Conservation (phyloP, 2,329 filamentous ascomycete genomes). For the Fusarium miscanthi region DNA sequence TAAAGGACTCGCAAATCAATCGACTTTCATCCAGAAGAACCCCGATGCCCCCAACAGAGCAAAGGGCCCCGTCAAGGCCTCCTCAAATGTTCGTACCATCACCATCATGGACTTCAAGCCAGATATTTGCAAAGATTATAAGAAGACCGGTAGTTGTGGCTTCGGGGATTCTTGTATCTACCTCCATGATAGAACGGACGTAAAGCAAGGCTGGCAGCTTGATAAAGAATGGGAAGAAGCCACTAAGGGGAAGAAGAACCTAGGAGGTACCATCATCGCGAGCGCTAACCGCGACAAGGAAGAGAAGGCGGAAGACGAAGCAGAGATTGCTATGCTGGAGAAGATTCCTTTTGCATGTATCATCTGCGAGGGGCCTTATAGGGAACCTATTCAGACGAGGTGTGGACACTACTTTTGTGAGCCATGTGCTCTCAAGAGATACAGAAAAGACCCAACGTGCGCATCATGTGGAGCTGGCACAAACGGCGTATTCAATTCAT, state of each 20-base stretch:
- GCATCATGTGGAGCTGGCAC: slow-evolving; percentile 88
- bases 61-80: slow-evolving; percentile 87
- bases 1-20: slow-evolving; percentile 78
- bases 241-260: slow-evolving; percentile 75
- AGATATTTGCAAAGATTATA: slow-evolving; percentile 90
- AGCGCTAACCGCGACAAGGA: slow-evolving; percentile 62
- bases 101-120: slow-evolving; percentile 92
- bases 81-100: slow-evolving; percentile 89
- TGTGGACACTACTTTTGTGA: slow-evolving; percentile 98
- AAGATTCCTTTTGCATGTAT: slow-evolving; percentile 91
- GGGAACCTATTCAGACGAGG: slow-evolving; percentile 83
- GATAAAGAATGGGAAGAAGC: slow-evolving; percentile 93
- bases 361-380: slow-evolving; percentile 84
- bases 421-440: slow-evolving; percentile 85
- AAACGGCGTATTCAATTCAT: slow-evolving; percentile 88
- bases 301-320: slow-evolving; percentile 56
- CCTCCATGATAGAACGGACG: too few relatives aligned
- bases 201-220: slow-evolving; percentile 91
- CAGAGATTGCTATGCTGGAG: slow-evolving; percentile 78
- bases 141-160: slow-evolving; percentile 71
- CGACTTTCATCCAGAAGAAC: slow-evolving; percentile 83
- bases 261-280: slow-evolving; percentile 70
- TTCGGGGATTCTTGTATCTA: slow-evolving; percentile 52
- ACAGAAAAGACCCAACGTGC: slow-evolving; percentile 87
- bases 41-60: slow-evolving; percentile 75